Evolutionary conservation across 345 rosid genomes (phyloP).

Genomic region (Physaria fendleri): DNA sequence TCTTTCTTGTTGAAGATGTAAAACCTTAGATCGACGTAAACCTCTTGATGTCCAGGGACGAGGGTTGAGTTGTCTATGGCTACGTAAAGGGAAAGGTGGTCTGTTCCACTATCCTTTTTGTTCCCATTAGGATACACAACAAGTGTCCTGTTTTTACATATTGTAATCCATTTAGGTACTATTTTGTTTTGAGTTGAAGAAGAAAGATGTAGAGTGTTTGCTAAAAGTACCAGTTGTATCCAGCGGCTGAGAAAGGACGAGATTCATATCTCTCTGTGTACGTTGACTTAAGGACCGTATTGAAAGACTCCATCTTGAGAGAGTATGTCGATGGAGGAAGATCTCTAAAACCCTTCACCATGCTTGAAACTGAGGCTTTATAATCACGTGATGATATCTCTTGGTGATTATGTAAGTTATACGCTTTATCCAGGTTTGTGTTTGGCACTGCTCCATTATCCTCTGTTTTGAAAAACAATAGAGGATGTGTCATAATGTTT

Average conservation of each 20-base stretch:
- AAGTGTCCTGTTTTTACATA: background rate
- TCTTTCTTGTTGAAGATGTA: background rate
- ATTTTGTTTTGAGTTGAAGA: too few relatives aligned
- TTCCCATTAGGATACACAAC: background rate
- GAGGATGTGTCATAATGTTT: background rate
- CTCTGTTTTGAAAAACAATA: background rate
- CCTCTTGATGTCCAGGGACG: background rate
- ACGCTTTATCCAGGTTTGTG: background rate
- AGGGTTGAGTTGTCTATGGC: background rate
- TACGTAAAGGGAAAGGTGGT: slow-evolving; percentile 6
- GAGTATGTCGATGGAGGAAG: slow-evolving; percentile 11
- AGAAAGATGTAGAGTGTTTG: too few relatives aligned
- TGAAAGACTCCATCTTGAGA: slow-evolving; percentile 13
- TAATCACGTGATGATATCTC: slow-evolving; percentile 5
- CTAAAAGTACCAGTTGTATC: slow-evolving; percentile 6
- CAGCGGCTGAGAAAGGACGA: background rate
- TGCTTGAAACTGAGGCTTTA: background rate
- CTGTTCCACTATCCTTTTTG: background rate
- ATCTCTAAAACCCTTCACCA: background rate
- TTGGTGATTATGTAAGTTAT: background rate
- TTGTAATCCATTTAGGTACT: too few relatives aligned
- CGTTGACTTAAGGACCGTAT: background rate
- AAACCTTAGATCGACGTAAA: slow-evolving; percentile 10
- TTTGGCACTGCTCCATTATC: background rate
- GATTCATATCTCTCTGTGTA: background rate